Evolutionary conservation across 768 basidiomycete species (phyloP), one percentile per base, ranked within the genome.

Genomic region (Brasilioporus rufonigricans): DNA sequence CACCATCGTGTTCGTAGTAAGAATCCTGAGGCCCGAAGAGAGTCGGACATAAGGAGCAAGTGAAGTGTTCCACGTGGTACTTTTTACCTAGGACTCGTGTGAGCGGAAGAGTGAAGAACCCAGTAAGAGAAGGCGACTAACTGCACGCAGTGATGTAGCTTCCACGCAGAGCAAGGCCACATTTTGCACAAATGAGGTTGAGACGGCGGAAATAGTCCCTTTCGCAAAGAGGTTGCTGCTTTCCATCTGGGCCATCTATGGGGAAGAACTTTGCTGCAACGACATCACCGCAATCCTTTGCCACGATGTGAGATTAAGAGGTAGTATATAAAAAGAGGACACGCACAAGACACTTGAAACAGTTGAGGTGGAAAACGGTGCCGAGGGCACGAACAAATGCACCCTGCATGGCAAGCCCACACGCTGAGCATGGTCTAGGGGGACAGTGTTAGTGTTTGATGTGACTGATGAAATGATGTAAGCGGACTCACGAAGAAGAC

Each of bases 101-200:
- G 50, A 65, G 58, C 24, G 26, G 51, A 47, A 36, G 55, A 35
- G 27, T 0, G 12, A 46, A 24, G 51, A 44, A 53, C 45, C 14
- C n/a, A 16, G 32, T 0, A 35, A 45, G 35, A 32, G 46, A 33
- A 29, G 44, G 19, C 3, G 24, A 82, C 88, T 72, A 67, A 98
- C 96, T 95, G 80, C 97, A 97, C 40, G 97, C 97, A 40, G 97
- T 99, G 77, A 99, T 98, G 66, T 99, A 99, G 74, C 93, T 97
- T 50, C 94, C 96, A 65, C 97, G 80, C 56, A 99, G 74, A 38
- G 97, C 97, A 77, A 88, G 85, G 40, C 89, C 87, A 73, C 97
- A 99, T 73, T 97, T 96, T 44, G 88, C 91, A 71, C 97, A 99
- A 58, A 99, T 94, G 65, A 99, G 82, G 73, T 93, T 93, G 50